Evolutionary conservation across 2,329 filamentous ascomycete species (phyloP), one percentile per base, ranked within the genome.

Genomic region (Zopfia rhizophila): DNA sequence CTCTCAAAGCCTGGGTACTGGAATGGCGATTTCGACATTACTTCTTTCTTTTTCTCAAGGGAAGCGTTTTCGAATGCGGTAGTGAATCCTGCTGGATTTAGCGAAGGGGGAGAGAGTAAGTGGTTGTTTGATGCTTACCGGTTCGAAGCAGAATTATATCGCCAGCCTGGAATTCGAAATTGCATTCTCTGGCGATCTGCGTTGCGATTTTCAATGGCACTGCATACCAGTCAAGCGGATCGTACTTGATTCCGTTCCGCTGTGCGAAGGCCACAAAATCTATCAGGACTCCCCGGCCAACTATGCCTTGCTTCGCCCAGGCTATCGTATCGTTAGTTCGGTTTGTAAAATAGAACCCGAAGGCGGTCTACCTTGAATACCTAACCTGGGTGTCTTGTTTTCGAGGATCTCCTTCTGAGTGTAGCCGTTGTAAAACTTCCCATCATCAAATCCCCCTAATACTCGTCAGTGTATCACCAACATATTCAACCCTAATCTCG

Each of bases 61-160:
- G 32, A 21, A 3, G 54, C 53, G 4, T 44, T 12, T 27, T 52
- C 53, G 32, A 60, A 62, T 4, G 55, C 56, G n/a, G 41, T 46
- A 4, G 51, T 55, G 43, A 55, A 53, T 19, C 51, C 53, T 55
- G 22, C 7, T 23, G 7, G n/a, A 7, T n/a, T 50, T 22, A 45
- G 23, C 18, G n/a, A 12, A 32, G 7, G 11, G 14, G 24, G n/a
- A 4, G 31, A 6, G 11, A 13, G 10, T 22, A 37, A 4, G 29
- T 36, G 21, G 38, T 10, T 21, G 6, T 3, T 7, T 23, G 14
- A 19, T n/a, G 14, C 24, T 30, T 48, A 51, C 59, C 55, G 10
- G 55, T 62, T 7, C 60, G 57, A 2, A 64, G 40, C 13, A 62
- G 30, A 18, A 64, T 44, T 29, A 64, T 58, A 31, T 64, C 60